Base-by-base conservation (phyloP, 106 monocot species). In the Dendrobium chrysotoxum region DNA sequence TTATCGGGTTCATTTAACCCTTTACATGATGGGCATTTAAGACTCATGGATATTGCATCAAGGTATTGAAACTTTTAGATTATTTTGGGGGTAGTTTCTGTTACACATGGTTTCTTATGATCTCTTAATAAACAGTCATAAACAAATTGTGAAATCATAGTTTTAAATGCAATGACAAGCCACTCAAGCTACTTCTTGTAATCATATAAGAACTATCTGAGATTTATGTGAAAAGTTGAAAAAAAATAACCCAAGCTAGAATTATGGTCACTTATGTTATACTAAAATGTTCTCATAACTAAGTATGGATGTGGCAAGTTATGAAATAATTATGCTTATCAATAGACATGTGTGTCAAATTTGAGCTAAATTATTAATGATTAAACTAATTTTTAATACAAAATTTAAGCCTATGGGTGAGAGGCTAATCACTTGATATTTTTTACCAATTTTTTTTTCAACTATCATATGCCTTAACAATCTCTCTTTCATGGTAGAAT, bases 1-100 rank as follows among this genome's bases (percentile, higher is more conserved):
- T 77, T 95, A 42, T 83, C 95, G 20, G 99, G 99, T 72, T 99
- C 99, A 83, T 99, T 99, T 88, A 95, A 99, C 88, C 99, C 99
- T 5, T 85, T 99, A 76, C 99, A 95, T 89, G 95, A 91, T 84
- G 95, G 99, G 13, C 99, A 95, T 71, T 68, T 91, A 25, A 90
- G 85, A 85, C 89, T 95, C 76, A 80, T 95, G 61, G 91, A 99
- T n/a, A 87, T 87, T 87, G 99, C 95, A 83, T 80, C 87, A 81
- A 93, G 93, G 99, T 91, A 78, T 78, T 20, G 53, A 40, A 40
- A n/a, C 39, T 74, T 10, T 74, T 74, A 41, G 31, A 70, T 38
- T 38, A 2, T 70, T 35, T 35, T 70, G 23, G 5, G 7, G 25
- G 7, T 18, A 20, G 57, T 20, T 44, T 44, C 6, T 10, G 7